Conservation (phyloP, 441 rosid genomes). For the Jatropha podagrica region DNA sequence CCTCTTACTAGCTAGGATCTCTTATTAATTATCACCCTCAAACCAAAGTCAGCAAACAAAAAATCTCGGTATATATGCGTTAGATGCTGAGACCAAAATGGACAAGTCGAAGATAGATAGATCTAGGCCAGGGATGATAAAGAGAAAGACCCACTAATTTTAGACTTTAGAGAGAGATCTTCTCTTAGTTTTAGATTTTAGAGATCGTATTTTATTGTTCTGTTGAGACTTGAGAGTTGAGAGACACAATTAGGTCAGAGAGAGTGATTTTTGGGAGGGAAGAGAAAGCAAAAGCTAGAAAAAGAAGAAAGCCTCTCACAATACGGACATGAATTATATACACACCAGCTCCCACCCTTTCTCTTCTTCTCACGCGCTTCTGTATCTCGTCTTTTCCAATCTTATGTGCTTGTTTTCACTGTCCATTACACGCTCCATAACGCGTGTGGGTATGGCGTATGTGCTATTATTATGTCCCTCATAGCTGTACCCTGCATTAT, state of each 20-base stretch:
- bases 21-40: not conserved
- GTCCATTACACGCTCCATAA: conserved; percentile 22
- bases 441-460: conserved; percentile 22
- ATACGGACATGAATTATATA: conserved; percentile 49
- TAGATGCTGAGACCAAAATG: too few relatives aligned
- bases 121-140: conserved; percentile 3
- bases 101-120: not conserved
- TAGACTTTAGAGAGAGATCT: conserved; percentile 18
- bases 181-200: conserved; percentile 11
- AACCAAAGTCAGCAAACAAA: too few relatives aligned
- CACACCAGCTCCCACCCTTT: conserved; percentile 33
- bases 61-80: too few relatives aligned
- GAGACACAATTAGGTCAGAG: conserved; percentile 17
- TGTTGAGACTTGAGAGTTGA: not conserved
- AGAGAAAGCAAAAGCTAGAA: conserved; percentile 42
- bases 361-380: conserved; percentile 28
- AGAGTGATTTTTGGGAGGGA: conserved; percentile 36
- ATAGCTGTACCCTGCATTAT: conserved; percentile 41
- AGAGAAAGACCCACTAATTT: not conserved
- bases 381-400: not conserved
- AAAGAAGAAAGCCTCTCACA: conserved; percentile 29
- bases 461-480: conserved; percentile 41
- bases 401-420: not conserved
- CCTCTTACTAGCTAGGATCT: not conserved
- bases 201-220: conserved; percentile 12